A percentile compares a stretch with the other conserved stretches of the same genome.
Conservation (phyloP, 2,329 filamentous ascomycete genomes). For the Epichloe aotearoae region DNA sequence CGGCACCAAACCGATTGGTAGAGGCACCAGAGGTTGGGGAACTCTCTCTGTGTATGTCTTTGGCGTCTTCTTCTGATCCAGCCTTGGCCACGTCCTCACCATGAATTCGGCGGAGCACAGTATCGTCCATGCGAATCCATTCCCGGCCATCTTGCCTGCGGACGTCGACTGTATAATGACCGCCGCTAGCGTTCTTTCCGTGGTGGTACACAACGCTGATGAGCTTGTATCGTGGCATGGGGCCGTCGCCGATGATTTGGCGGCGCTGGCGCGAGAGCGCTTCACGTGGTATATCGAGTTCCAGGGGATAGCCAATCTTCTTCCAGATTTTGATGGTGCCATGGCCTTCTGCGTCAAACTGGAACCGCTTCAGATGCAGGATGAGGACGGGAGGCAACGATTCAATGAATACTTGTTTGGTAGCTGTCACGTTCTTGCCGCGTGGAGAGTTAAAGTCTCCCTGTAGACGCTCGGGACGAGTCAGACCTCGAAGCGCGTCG, state of each 20-base stretch:
- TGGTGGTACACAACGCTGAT: constrained; percentile 94
- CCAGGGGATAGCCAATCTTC: constrained; percentile 87
- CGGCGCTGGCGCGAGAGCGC: constrained; percentile 66
- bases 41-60: constrained; percentile 32
- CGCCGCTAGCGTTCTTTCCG: constrained; percentile 88
- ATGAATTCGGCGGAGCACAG: constrained; percentile 69
- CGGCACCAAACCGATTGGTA: constrained; percentile 62
- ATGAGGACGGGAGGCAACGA: constrained; percentile 83
- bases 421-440: constrained; percentile 63
- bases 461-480: constrained; percentile 70
- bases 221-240: constrained; percentile 70
- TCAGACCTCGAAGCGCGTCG: constrained; percentile 77
- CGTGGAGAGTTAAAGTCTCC: constrained; percentile 72
- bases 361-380: constrained; percentile 91
- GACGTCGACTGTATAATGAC: constrained; percentile 97
- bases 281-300: constrained; percentile 86
- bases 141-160: constrained; percentile 86
- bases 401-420: constrained; percentile 92
- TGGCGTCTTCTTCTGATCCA: constrained; percentile 63
- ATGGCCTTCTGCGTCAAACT: constrained; percentile 68
- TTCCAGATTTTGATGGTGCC: constrained; percentile 98
- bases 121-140: constrained; percentile 95
- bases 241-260: constrained; percentile 48
- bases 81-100: constrained; percentile 82
- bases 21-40: constrained; percentile 22